Conservation (phyloP, 305 asterid species). For the Fraxinus floribunda region DNA sequence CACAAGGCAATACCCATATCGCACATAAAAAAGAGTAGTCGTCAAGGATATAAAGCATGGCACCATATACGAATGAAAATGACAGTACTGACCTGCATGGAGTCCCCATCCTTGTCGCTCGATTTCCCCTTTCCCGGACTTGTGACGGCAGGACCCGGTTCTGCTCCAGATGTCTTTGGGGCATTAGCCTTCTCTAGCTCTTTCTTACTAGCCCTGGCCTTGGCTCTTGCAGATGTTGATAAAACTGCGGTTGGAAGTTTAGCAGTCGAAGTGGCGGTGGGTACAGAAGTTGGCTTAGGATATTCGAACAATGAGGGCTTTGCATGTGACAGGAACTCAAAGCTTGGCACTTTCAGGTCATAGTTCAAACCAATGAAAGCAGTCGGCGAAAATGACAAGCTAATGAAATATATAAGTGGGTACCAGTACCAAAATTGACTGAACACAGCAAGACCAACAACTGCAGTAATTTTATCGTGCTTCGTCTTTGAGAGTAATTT, state of each 20-base stretch:
- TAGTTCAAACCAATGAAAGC: conserved; percentile 86
- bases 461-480: conserved; percentile 87
- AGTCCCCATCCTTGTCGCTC: conserved; percentile 65
- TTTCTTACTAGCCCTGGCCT: conserved; percentile 80
- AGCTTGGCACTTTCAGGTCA: conserved; percentile 87
- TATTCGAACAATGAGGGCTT: conserved; percentile 91
- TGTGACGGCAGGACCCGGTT: conserved; percentile 36
- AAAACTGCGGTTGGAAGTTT: conserved; percentile 89
- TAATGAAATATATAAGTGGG: conserved; percentile 84
- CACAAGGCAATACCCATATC: not conserved
- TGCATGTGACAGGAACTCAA: conserved; percentile 87
- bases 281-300: conserved; percentile 83
- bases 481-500: conserved; percentile 46
- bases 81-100: conserved; percentile 64
- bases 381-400: conserved; percentile 92
- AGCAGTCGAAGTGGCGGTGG: conserved; percentile 75
- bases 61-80: not conserved
- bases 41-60: not conserved
- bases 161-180: conserved; percentile 50
- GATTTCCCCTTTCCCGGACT: conserved; percentile 64
- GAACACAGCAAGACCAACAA: conserved; percentile 93
- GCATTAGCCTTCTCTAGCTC: conserved; percentile 68
- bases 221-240: conserved; percentile 87
- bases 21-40: not conserved
- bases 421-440: conserved; percentile 99